Base-by-base conservation (phyloP, 805 yeast genomes). In the Maudiozyma bulderi region DNA sequence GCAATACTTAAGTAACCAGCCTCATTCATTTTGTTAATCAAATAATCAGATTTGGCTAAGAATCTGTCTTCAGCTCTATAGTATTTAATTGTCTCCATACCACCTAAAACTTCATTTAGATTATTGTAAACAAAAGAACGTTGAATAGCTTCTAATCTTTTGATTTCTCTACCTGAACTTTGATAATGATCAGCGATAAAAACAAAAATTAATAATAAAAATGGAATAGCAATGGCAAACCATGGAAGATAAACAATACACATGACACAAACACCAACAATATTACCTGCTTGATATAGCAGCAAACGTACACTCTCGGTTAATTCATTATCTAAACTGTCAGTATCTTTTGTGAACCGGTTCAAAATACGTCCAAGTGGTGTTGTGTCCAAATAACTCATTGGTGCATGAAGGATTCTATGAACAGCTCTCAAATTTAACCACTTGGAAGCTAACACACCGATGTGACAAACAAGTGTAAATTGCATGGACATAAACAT, bases 351-450 rank as follows among this genome's bases (percentile, higher is more conserved):
- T 2, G 95, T 86, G 62, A 88, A 88, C 54, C 96, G 72, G 66
- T 86, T 88, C 60, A 88, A 71, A 51, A 88, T 82, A 58, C 96
- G 77, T 4, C 96, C 96, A 66, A 86, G 72, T 2, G 96, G 96
- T 0, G 95, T 84, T 5, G 88, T 81, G 63, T 88, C 96, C 71
- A 87, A 77, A 60, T 77, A 88, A 0, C 83, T 68, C 91, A 86
- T 85, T 40, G 95, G 95, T 1, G 93, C 82, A 52, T 81, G 82
- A 51, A 88, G 67, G 14, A 88, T 71, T 42, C 74, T 75, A 41
- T 75, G 66, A 33, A 82, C 73, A 3, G 95, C 89, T 43, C 57
- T 56, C 35, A 82, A 67, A 57, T 86, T 87, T 59, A 88, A 71
- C 40, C 59, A 62, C 48, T 71, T 75, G 5, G 86, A 72, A 3